phyloP scores from a whole-genome alignment of 2,329 filamentous ascomycete genomes.

The Phyllosticta citribraziliensis region DNA sequence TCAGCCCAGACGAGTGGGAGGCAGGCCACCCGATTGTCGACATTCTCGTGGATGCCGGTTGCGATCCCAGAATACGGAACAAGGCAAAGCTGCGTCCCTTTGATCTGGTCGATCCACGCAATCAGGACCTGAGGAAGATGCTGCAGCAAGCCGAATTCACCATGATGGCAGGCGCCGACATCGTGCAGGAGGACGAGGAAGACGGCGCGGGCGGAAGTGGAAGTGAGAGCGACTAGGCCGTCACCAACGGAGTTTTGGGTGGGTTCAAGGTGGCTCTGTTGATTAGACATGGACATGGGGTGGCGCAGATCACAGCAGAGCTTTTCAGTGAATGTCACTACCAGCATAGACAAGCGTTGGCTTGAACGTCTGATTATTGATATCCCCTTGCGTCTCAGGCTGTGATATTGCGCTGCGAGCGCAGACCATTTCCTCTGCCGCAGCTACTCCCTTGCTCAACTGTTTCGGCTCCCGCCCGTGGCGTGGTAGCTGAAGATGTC shows the following conservation, averaged over 20 bases:
- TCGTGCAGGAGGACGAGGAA: slow-evolving; percentile 39
- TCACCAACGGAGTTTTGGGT: neutral
- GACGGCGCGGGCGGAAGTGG: slow-evolving; percentile 36
- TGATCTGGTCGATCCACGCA: slow-evolving; percentile 65
- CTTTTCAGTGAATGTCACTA: neutral
- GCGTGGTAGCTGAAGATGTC: neutral
- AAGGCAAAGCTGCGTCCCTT: slow-evolving; percentile 61
- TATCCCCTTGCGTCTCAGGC: neutral
- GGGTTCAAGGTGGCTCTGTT: neutral
- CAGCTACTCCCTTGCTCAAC: neutral
- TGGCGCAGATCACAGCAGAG: neutral
- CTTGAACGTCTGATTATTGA: neutral
- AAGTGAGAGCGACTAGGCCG: slow-evolving; percentile 34
- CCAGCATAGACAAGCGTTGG: neutral
- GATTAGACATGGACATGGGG: neutral
- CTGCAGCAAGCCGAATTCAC: slow-evolving; percentile 65
- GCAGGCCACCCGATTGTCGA: slow-evolving; percentile 59
- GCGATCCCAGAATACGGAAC: slow-evolving; percentile 55
- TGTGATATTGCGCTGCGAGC: neutral
- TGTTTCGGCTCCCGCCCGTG: neutral
- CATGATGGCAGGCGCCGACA: slow-evolving; percentile 37
- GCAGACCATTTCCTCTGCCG: neutral
- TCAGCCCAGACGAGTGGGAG: slow-evolving; percentile 52
- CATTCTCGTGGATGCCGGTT: slow-evolving; percentile 76
- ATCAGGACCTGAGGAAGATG: slow-evolving; percentile 50